Evolutionary conservation across 2,329 filamentous ascomycete species (phyloP).

Genomic region (Alternaria atra): DNA sequence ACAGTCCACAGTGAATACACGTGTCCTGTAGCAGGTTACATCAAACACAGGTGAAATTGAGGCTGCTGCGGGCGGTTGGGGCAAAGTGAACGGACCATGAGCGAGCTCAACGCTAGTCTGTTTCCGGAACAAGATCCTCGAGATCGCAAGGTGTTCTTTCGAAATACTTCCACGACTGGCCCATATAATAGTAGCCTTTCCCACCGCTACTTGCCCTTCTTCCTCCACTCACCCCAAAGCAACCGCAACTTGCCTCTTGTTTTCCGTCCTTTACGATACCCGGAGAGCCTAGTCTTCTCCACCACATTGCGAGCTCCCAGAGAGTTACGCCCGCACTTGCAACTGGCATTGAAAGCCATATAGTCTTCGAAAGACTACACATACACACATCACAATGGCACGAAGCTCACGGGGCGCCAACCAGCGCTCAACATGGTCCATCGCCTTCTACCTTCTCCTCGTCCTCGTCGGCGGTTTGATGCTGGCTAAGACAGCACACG

Average conservation of each 20-base stretch:
- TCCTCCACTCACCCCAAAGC: conserved; percentile 30
- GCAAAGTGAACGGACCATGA: conserved; percentile 29
- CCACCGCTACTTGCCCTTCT: conserved; percentile 29
- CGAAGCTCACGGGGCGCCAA: conserved; percentile 69
- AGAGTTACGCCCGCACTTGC: conserved; percentile 34
- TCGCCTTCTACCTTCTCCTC: conserved; percentile 90
- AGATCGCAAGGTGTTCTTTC: conserved; percentile 46
- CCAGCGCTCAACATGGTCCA: conserved; percentile 83
- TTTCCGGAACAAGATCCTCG: conserved; percentile 24
- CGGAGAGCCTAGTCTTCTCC: conserved; percentile 36
- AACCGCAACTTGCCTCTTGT: conserved; percentile 29
- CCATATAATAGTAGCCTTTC: conserved; percentile 43
- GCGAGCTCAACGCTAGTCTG: conserved; percentile 34
- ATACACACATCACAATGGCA: conserved; percentile 60
- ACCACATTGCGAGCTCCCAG: conserved; percentile 36
- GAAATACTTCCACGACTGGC: conserved; percentile 33
- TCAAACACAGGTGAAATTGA: conserved; percentile 39
- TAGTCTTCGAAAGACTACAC: conserved; percentile 22
- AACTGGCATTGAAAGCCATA: conserved; percentile 28
- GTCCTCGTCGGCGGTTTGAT: conserved; percentile 86
- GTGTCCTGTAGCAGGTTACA: conserved; percentile 43
- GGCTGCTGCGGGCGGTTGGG: conserved; percentile 38
- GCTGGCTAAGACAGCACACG: conserved; percentile 78
- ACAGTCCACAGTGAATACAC: conserved; percentile 34
- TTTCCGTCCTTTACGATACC: conserved; percentile 40